Percentiles rank a stretch among this genome's conserved stretches.
These are phyloP conservation scores for Populus euphratica DNA, from an alignment of 345 rosid genomes.

Conservation along the genomic window DNA sequence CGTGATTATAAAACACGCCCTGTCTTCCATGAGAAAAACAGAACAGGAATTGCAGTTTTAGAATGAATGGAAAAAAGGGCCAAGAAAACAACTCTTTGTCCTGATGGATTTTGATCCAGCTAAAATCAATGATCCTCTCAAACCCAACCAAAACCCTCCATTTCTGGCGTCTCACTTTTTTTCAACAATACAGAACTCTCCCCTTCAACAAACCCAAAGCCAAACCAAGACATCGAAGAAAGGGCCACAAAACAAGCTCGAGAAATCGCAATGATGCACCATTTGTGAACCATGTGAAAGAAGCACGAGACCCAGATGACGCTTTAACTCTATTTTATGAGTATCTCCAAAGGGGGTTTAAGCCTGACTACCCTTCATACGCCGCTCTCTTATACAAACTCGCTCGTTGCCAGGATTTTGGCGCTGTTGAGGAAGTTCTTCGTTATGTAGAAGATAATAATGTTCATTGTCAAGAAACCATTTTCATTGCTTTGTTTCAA, in stretches of 20 bases:
- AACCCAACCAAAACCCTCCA: too few species aligned
- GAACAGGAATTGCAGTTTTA: too few species aligned
- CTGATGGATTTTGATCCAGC: too few species aligned
- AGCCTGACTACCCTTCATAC: conserved; percentile 77
- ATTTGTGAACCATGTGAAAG: conserved; percentile 54
- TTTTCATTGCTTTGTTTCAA: conserved; percentile 65
- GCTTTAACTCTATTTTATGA: conserved; percentile 68
- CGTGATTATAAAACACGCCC: too few species aligned
- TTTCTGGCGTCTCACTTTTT: too few species aligned
- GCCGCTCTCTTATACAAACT: conserved; percentile 75
- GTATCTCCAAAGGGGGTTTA: conserved; percentile 50
- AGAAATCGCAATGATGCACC: conserved; percentile 41
- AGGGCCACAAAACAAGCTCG: conserved; percentile 17
- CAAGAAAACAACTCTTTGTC: too few species aligned
- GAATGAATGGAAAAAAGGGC: too few species aligned
- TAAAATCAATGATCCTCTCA: too few species aligned
- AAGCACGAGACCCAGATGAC: conserved; percentile 45
- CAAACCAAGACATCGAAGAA: conserved; percentile 29
- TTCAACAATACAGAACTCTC: conserved; percentile 12
- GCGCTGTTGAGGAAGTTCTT: conserved; percentile 56
- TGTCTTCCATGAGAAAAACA: too few species aligned
- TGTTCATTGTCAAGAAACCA: conserved; percentile 54
- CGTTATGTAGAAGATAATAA: conserved; percentile 36
- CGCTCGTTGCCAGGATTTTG: conserved; percentile 56
- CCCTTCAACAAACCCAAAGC: conserved; percentile 26